Base-by-base conservation (phyloP, 805 yeast genomes). In the Kodamaea lidongshanica region DNA sequence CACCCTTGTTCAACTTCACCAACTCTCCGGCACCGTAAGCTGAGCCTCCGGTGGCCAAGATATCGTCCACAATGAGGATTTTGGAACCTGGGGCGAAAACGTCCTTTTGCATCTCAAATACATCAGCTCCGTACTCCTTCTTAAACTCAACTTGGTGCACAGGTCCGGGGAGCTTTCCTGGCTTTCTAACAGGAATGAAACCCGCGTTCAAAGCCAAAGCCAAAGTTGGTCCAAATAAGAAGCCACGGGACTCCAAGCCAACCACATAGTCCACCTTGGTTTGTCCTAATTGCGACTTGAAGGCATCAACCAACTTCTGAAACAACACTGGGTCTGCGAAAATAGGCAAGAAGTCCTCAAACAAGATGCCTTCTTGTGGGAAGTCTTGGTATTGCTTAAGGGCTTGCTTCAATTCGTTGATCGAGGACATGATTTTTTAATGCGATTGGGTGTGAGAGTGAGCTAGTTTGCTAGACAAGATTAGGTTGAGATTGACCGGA, bases 11-110 rank as follows among this genome's bases (percentile, higher is more conserved):
- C 56, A 71, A 62, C 30, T 44, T 42, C 30, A 86, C 81, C 42
- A 92, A 71, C 50, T 85, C 80, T 37, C 95, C 96, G 23, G 97
- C 97, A 37, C 94, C 96, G 33, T 65, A 61, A 15, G 98, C 98
- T 45, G 94, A 81, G 22, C 99, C 99, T 40, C 97, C 97, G 21
- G 98, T 92, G 28, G 98, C 98, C 54, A 92, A 81, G 48, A 92
- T 87, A 52, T 92, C 99, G 59, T 92, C 99, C 21, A 92, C 94
- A 42, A 92, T 72, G 21, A 89, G 65, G 16, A 92, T 92, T 35
- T 72, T 82, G 27, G 94, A 72, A 21, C 89, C 94, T 39, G 70
- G 69, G 42, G 85, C 80, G 43, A 92, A 76, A 20, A 89, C 76
- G 33, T 73, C 88, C 40, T 70, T 66, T 66, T 92, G 98, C 60